Evolutionary conservation across 2,329 filamentous ascomycete genomes (phyloP).

Genomic region (Botrytis aclada): DNA sequence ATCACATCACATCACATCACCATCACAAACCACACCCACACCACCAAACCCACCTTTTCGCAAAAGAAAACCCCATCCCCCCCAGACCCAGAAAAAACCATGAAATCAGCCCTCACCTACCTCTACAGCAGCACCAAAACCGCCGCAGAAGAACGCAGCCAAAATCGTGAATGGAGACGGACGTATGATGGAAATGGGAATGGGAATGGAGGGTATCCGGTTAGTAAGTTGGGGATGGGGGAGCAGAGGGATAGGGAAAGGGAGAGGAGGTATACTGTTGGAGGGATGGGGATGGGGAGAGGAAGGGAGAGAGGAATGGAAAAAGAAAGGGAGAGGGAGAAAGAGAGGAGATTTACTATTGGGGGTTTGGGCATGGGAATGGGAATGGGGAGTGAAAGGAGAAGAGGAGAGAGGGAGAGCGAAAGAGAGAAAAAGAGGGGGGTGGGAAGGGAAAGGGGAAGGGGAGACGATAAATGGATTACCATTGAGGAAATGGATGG

Average conservation of each 20-base stretch:
- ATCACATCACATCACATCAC: too few species aligned
- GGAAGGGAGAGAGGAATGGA: not conserved
- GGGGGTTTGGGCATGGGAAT: not conserved
- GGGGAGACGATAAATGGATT: not conserved
- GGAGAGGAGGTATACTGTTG: not conserved
- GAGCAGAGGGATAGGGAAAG: not conserved
- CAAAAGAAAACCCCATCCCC: too few species aligned
- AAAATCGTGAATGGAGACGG: not conserved
- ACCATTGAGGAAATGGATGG: not conserved
- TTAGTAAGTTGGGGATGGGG: not conserved
- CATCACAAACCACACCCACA: too few species aligned
- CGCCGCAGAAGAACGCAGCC: not conserved
- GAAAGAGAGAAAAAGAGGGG: not conserved
- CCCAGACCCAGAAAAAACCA: not conserved
- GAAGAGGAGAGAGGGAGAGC: not conserved
- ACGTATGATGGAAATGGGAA: not conserved
- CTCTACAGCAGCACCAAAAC: not conserved
- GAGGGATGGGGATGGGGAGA: not conserved
- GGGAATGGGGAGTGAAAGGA: not conserved
- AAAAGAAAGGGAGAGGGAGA: not conserved
- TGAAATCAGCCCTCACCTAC: not conserved
- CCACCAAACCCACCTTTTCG: too few species aligned
- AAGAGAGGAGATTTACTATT: too few species aligned
- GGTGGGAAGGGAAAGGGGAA: not conserved
- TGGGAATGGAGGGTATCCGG: not conserved